Conservation (phyloP, 805 yeast species). For the Candida caryicola region DNA sequence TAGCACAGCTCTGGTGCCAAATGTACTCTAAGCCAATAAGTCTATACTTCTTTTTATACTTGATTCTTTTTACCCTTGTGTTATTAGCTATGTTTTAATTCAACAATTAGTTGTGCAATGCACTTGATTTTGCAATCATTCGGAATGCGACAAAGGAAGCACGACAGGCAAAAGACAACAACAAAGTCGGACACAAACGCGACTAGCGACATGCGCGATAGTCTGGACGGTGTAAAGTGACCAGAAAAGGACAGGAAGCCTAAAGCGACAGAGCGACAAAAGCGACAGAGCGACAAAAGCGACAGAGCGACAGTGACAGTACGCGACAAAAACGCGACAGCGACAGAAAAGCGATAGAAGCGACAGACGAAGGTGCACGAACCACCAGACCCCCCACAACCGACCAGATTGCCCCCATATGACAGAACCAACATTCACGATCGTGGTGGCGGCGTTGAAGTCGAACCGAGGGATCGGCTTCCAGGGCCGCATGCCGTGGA, state of each 20-base stretch:
- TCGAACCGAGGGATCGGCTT: slow-evolving; percentile 84
- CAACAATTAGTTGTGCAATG: background rate
- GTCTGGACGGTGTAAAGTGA: no score
- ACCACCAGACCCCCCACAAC: background rate
- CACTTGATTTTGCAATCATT: slow-evolving; percentile 4
- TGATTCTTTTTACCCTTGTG: slow-evolving; percentile 2
- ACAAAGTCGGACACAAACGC: no score
- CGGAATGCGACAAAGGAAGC: no score
- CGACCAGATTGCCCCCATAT: background rate
- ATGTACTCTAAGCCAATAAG: no score
- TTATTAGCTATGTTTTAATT: slow-evolving; percentile 4
- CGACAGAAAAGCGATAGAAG: background rate
- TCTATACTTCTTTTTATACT: slow-evolving; percentile 1
- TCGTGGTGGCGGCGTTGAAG: slow-evolving; percentile 81
- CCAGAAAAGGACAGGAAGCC: no score
- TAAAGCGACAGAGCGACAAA: no score
- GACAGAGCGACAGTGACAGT: background rate
- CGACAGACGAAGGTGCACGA: background rate
- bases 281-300: no score
- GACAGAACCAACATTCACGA: slow-evolving; percentile 23
- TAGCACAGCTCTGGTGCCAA: slow-evolving; percentile 9
- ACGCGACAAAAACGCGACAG: background rate
- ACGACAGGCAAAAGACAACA: no score
- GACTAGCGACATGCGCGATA: no score
- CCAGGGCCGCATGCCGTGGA: slow-evolving; percentile 86